phyloP scores from a whole-genome alignment of 805 yeast genomes.

The Yamadazyma sp. region DNA sequence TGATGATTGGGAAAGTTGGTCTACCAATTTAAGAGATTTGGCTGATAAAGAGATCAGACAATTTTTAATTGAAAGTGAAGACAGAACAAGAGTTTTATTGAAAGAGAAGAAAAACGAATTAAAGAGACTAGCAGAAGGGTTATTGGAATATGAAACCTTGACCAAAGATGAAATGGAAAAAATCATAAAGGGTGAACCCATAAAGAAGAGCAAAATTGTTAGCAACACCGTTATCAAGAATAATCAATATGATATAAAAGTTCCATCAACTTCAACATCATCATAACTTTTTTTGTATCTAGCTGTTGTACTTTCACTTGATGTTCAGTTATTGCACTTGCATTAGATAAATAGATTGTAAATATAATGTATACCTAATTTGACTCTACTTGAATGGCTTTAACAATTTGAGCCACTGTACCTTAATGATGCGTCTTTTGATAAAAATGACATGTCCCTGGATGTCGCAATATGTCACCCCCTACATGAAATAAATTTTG shows the following conservation, averaged over 20 bases:
- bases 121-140: conserved; percentile 85
- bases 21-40: conserved; percentile 77
- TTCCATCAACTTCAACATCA: too few relatives aligned
- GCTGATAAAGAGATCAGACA: conserved; percentile 92
- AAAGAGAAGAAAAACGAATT: conserved; percentile 64
- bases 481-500: too few relatives aligned
- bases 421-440: too few relatives aligned
- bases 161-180: conserved; percentile 87
- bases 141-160: conserved; percentile 92
- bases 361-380: too few relatives aligned
- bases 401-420: too few relatives aligned
- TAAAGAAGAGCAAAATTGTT: conserved; percentile 64
- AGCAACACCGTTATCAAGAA: conserved; percentile 64
- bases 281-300: too few relatives aligned
- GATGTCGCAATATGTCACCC: too few relatives aligned
- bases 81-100: conserved; percentile 71
- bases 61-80: conserved; percentile 70
- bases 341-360: too few relatives aligned
- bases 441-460: too few relatives aligned
- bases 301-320: too few relatives aligned
- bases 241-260: conserved; percentile 7
- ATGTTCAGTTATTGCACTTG: too few relatives aligned
- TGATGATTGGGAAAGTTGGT: conserved; percentile 95
- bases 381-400: too few relatives aligned
- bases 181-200: conserved; percentile 74